These are phyloP conservation scores for Angomonas ambiguus DNA, from an alignment of 208 protist species.

Conservation along the genomic window DNA sequence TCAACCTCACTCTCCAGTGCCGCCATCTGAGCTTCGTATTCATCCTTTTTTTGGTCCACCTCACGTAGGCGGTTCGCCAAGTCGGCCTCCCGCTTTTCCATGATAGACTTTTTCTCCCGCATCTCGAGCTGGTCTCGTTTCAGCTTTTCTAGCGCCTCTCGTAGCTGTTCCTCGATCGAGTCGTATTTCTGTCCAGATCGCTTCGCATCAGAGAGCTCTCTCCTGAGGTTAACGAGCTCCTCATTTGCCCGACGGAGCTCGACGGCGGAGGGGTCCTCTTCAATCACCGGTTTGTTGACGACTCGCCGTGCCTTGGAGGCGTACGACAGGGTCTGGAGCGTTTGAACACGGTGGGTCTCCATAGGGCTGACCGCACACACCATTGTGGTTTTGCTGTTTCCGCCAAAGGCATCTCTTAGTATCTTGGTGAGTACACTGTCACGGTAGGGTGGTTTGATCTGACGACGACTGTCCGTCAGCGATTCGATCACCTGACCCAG, in stretches of 20 bases:
- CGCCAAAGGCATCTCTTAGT: conserved; percentile 81
- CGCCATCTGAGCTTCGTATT: conserved; percentile 62
- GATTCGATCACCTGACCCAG: conserved; percentile 84
- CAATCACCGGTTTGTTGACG: conserved; percentile 64
- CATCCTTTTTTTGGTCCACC: conserved; percentile 52
- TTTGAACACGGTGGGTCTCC: conserved; percentile 47
- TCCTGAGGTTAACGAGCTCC: conserved; percentile 47
- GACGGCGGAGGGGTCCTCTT: conserved; percentile 71
- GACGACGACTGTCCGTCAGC: conserved; percentile 52
- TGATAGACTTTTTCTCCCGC: conserved; percentile 25
- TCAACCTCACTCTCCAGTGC: conserved; percentile 61
- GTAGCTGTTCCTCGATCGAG: conserved; percentile 42
- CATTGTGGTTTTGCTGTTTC: conserved; percentile 89
- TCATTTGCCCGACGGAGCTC: conserved; percentile 69
- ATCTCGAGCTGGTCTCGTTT: conserved; percentile 49
- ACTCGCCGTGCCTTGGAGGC: conserved; percentile 75
- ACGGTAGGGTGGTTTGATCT: conserved; percentile 79
- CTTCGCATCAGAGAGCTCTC: conserved; percentile 45
- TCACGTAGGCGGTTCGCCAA: conserved; percentile 38
- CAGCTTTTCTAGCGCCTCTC: conserved; percentile 39
- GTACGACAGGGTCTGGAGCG: conserved; percentile 83
- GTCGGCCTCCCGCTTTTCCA: conserved; percentile 57
- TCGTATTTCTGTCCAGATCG: conserved; percentile 28
- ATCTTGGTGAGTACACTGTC: conserved; percentile 85
- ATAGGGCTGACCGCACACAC: conserved; percentile 77